Evolutionary conservation across 163 green algal species (phyloP).

Genomic region (Prototheca cutis): DNA sequence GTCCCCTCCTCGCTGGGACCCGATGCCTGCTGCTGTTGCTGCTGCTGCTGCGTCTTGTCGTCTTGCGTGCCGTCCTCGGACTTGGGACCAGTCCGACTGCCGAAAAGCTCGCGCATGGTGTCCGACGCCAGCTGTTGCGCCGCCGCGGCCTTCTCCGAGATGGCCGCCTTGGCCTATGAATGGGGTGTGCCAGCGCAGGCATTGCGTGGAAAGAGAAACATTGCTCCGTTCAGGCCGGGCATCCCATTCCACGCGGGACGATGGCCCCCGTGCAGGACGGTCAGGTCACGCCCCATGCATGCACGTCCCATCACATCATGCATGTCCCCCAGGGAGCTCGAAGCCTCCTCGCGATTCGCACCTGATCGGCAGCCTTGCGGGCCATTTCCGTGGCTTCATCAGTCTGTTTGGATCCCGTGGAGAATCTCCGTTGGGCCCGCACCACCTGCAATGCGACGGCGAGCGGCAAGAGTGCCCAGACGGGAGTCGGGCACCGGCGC

Average conservation of each 20-base stretch:
- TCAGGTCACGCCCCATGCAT: too few species aligned
- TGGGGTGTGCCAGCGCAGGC: background rate
- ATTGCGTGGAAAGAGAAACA: too few species aligned
- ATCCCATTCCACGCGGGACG: too few species aligned
- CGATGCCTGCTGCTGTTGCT: background rate
- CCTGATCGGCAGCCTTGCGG: background rate
- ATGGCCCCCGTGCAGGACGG: too few species aligned
- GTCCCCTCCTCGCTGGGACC: background rate
- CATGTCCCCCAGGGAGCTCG: too few species aligned
- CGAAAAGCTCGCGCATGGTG: background rate
- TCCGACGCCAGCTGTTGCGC: background rate
- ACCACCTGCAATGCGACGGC: background rate
- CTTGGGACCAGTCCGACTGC: background rate
- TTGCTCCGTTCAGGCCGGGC: too few species aligned
- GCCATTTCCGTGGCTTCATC: background rate
- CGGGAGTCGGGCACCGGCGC: too few species aligned
- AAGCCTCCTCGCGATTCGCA: too few species aligned
- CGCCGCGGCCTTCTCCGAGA: background rate
- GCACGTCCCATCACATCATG: too few species aligned
- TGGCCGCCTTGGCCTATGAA: background rate
- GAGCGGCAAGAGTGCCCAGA: too few species aligned
- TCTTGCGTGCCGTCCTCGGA: background rate
- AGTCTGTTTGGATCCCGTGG: background rate
- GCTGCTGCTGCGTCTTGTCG: background rate
- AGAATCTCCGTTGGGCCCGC: background rate